phyloP scores from a whole-genome alignment of 257 asterid species.

The Anisodus tanguticus region DNA sequence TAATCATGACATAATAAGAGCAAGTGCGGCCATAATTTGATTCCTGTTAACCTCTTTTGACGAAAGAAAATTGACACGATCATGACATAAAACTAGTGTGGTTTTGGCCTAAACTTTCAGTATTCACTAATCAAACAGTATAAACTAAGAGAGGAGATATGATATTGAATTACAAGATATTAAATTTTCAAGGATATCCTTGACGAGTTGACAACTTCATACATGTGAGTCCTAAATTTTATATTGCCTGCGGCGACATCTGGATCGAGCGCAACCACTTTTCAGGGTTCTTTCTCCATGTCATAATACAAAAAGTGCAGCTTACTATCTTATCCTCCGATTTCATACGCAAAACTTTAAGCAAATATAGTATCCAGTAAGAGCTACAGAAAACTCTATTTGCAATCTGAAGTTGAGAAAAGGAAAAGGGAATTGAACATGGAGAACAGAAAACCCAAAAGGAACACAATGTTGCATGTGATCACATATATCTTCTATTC shows the following conservation, averaged over 20 bases:
- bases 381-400: slow-evolving; percentile 5
- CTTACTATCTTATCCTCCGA: neutral
- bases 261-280: neutral
- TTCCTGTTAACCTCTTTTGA: slow-evolving; percentile 2
- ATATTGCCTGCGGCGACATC: neutral
- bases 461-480: neutral
- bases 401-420: neutral
- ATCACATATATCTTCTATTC: neutral
- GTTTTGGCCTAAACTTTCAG: neutral
- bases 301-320: neutral
- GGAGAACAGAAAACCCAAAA: slow-evolving; percentile 4
- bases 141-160: neutral
- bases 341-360: neutral
- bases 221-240: slow-evolving; percentile 5
- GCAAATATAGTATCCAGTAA: neutral
- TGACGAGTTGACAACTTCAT: neutral
- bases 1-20: slow-evolving; percentile 3
- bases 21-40: neutral
- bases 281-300: neutral
- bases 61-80: neutral
- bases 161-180: neutral
- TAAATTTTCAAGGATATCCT: neutral
- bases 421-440: neutral
- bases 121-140: slow-evolving; percentile 16
- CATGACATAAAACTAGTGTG: neutral